phyloP scores from a whole-genome alignment of 805 yeast genomes.

The Candida hungchunana region DNA sequence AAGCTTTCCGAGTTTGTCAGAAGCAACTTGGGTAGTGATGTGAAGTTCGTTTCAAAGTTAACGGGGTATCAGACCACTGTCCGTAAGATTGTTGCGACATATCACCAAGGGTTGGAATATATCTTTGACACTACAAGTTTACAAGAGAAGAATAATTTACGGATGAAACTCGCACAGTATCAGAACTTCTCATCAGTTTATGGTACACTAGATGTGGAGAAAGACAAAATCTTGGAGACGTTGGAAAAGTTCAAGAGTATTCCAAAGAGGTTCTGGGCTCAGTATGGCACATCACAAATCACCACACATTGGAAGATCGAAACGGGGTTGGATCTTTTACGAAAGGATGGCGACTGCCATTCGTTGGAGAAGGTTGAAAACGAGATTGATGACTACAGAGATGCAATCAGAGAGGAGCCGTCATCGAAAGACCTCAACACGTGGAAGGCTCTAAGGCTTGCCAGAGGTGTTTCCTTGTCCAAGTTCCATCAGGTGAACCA shows the following conservation, averaged over 20 bases:
- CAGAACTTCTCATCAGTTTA: background rate
- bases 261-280: slow-evolving; percentile 21
- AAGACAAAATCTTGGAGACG: slow-evolving; percentile 2
- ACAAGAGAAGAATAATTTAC: background rate
- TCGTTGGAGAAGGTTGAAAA: slow-evolving; percentile 4
- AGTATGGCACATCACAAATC: slow-evolving; percentile 21
- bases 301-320: slow-evolving; percentile 35
- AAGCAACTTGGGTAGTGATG: no score
- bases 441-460: slow-evolving; percentile 42
- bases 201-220: slow-evolving; percentile 3
- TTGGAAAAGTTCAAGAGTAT: slow-evolving; percentile 6
- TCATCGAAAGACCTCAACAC: slow-evolving; percentile 21
- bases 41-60: no score
- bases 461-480: slow-evolving; percentile 34
- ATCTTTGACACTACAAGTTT: background rate
- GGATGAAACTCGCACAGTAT: background rate
- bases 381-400: slow-evolving; percentile 6
- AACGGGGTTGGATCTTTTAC: slow-evolving; percentile 36
- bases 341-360: slow-evolving; percentile 10
- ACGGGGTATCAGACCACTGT: background rate
- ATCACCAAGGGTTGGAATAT: background rate
- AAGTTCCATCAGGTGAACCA: slow-evolving; percentile 34
- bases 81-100: background rate
- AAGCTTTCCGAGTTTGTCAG: no score
- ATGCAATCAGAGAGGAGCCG: slow-evolving; percentile 2